Evolutionary conservation across 2,329 filamentous ascomycete genomes (phyloP), one percentile per base, ranked within the genome.

Genomic region (Tolypocladium pustulatum): DNA sequence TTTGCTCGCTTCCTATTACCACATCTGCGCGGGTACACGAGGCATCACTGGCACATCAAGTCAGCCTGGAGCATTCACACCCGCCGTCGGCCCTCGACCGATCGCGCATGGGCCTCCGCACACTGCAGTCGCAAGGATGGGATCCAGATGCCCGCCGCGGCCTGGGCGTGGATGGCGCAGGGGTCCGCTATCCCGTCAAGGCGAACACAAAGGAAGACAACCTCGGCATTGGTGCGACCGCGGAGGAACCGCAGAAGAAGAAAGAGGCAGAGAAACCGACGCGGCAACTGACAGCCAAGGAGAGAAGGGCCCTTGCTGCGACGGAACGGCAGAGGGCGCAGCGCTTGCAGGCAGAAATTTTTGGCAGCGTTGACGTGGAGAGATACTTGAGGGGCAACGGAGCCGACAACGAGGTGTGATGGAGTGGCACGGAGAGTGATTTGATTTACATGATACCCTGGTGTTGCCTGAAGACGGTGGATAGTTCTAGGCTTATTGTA

Each of bases 141-240:
- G 86, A 92, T 65, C 87, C 88, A 0, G 89, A 92, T 71, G 77
- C 83, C 34, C 78, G 90, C 3, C 72, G 75, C 20, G 92, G 92
- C 0, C 78, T 97, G 0, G 92, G 92, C 0, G 81, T 81, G 12
- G 73, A 76, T 2, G 86, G 88, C 0, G 83, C 88, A 63, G 92
- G 92, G 3, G 86, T 90, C 61, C 78, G 87, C 46, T 86, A 85
- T 63, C 92, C 92, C 1, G 78, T 97, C 62, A 91, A 91, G 68
- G 76, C 83, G 1, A 81, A 79, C 60, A 76, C 81, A 58, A 96
- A 96, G 73, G 81, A 86, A 51, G 84, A 93, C 68, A 91, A 82
- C 4, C 75, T 88, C 9, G 93, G 92, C 0, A 72, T 96, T 32
- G 91, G 91, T 0, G 77, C 81, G 4, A 63, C 69, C 34, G 66